Conservation (phyloP, 805 yeast species). For the Wickerhamiella kurtzmanii region DNA sequence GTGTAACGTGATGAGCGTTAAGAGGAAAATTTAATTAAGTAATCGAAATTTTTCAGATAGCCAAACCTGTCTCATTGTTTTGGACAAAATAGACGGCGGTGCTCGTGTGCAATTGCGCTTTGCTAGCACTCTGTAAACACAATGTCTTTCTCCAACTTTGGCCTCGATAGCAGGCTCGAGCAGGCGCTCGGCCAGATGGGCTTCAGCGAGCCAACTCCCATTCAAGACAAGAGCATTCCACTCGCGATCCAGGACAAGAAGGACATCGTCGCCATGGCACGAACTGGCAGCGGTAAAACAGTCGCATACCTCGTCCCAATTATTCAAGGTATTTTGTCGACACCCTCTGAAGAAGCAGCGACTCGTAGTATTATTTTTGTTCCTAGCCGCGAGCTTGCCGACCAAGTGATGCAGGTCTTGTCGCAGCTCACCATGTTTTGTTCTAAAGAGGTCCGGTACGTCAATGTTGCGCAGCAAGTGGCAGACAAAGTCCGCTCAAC, state of each 20-base stretch:
- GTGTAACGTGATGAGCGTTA: neutral
- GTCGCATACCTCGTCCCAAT: slow-evolving; percentile 84
- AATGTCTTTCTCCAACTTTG: slow-evolving; percentile 51
- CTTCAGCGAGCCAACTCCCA: slow-evolving; percentile 73
- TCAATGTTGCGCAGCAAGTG: slow-evolving; percentile 51
- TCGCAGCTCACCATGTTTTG: slow-evolving; percentile 59
- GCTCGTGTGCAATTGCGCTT: neutral
- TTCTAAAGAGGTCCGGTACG: slow-evolving; percentile 45
- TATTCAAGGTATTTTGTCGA: slow-evolving; percentile 54
- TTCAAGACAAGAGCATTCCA: slow-evolving; percentile 86
- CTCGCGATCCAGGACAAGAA: slow-evolving; percentile 79
- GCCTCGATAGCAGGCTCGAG: slow-evolving; percentile 64
- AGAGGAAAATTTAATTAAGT: neutral
- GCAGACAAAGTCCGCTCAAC: slow-evolving; percentile 61
- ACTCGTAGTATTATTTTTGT: slow-evolving; percentile 53
- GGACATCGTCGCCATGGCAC: slow-evolving; percentile 86
- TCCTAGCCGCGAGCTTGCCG: slow-evolving; percentile 85
- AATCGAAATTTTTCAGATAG: neutral
- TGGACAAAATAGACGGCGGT: neutral
- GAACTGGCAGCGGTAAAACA: slow-evolving; percentile 94
- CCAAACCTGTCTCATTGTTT: no score
- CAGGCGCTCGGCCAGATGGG: slow-evolving; percentile 78
- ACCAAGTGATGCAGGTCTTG: slow-evolving; percentile 64
- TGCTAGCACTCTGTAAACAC: neutral
- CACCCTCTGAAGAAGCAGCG: slow-evolving; percentile 21